Evolutionary conservation across 495 filamentous ascomycete genomes (phyloP).

Genomic region (Chaetomium cochliodes): DNA sequence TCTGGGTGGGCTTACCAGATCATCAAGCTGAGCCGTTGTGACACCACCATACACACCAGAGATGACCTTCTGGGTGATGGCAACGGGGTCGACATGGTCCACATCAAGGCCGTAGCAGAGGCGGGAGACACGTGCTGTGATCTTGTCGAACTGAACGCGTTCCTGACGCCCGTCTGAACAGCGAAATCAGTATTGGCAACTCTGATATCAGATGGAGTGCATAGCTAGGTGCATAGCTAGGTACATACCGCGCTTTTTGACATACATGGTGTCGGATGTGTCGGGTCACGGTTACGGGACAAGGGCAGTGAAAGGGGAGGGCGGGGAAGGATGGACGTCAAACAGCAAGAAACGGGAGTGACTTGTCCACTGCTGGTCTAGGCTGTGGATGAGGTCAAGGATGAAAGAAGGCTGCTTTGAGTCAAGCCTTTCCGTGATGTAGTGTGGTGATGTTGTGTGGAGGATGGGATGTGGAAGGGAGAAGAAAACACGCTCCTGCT

Average conservation of each 20-base stretch:
- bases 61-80: conserved; percentile 98
- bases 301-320: conserved; percentile 4
- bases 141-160: conserved; percentile 99
- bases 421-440: conserved; percentile 7
- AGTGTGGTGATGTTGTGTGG: conserved; percentile 8
- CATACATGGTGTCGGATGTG: conserved; percentile 50
- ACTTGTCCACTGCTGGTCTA: not conserved
- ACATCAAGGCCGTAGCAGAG: conserved; percentile 95
- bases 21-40: conserved; percentile 91
- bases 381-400: not conserved
- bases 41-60: conserved; percentile 99
- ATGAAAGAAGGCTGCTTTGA: conserved; percentile 1
- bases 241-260: conserved; percentile 61
- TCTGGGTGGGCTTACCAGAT: conserved; percentile 66
- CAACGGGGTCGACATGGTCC: conserved; percentile 95
- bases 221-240: too few relatives aligned
- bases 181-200: conserved; percentile 26
- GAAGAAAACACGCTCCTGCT: conserved; percentile 7
- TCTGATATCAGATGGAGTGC: not conserved
- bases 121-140: conserved; percentile 95
- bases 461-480: conserved; percentile 28
- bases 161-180: conserved; percentile 92
- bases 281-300: conserved; percentile 2
- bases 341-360: not conserved
- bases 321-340: not conserved